These are phyloP conservation scores for Coelastrella sp. DNA, from an alignment of 139 green algal genomes.

Conservation along the genomic window DNA sequence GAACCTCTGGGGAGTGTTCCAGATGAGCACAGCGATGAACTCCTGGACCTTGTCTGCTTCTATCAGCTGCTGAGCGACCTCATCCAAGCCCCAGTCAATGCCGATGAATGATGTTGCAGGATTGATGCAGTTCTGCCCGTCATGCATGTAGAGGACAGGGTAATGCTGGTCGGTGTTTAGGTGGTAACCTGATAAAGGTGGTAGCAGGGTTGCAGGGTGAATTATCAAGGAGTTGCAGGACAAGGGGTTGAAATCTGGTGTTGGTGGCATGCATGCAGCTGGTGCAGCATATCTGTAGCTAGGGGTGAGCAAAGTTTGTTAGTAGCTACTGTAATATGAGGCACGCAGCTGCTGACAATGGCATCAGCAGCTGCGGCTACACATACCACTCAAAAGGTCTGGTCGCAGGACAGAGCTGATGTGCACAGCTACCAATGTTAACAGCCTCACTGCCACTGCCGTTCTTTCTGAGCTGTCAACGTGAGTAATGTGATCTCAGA, in stretches of 20 bases:
- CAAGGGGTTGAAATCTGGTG: too few relatives aligned
- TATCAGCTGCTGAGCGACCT: not conserved
- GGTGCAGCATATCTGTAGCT: too few relatives aligned
- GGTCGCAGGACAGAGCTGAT: too few relatives aligned
- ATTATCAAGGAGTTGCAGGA: too few relatives aligned
- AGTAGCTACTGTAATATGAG: too few relatives aligned
- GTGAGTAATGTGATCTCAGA: not conserved
- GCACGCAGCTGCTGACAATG: too few relatives aligned
- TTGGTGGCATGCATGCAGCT: too few relatives aligned
- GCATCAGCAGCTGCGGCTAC: not conserved
- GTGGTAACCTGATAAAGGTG: conserved; percentile 5
- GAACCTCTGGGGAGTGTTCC: conserved; percentile 38
- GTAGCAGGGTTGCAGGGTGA: too few relatives aligned
- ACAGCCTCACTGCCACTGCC: too few relatives aligned
- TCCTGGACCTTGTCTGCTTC: not conserved
- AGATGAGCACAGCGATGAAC: conserved; percentile 39
- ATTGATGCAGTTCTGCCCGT: conserved; percentile 29
- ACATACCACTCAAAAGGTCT: not conserved
- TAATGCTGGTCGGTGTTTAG: not conserved
- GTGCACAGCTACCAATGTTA: too few relatives aligned
- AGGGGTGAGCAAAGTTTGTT: too few relatives aligned
- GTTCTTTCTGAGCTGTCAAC: too few relatives aligned
- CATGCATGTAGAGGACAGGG: conserved; percentile 45
- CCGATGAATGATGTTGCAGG: conserved; percentile 17
- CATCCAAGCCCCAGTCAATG: conserved; percentile 41